Percentiles rank a stretch among this genome's conserved stretches.
Conservation (phyloP, 2,329 filamentous ascomycete species). For the Magnaporthiopsis poae region DNA sequence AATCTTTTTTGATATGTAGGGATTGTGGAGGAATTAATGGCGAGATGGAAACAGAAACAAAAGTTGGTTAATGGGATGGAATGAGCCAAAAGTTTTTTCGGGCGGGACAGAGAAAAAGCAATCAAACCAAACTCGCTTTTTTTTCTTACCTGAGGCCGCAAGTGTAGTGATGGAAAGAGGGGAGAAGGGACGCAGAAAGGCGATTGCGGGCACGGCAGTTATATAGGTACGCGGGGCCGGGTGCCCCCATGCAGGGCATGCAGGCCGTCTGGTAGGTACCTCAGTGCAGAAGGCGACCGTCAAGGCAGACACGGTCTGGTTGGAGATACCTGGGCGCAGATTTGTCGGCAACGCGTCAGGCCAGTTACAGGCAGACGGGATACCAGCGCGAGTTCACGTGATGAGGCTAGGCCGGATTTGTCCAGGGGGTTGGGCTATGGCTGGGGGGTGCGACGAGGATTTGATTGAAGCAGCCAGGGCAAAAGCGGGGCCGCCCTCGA, state of each 20-base stretch:
- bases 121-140: neutral
- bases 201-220: slow-evolving; percentile 2
- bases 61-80: neutral
- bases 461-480: neutral
- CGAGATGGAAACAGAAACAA: neutral
- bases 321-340: slow-evolving; percentile 1
- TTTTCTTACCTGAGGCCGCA: slow-evolving; percentile 2
- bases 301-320: slow-evolving; percentile 8
- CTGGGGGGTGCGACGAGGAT: neutral
- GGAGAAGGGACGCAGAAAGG: neutral
- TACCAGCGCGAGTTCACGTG: neutral
- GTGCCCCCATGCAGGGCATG: neutral
- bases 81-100: neutral
- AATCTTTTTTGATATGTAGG: neutral
- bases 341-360: neutral
- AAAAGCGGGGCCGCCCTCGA: neutral
- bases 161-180: neutral
- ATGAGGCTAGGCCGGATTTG: neutral
- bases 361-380: neutral
- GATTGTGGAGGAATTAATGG: neutral
- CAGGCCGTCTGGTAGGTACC: slow-evolving; percentile 12
- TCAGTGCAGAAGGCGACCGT: slow-evolving; percentile 10
- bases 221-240: slow-evolving; percentile 1
- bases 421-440: neutral
- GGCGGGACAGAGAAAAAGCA: neutral